Evolutionary conservation across 129 eudicot genomes (phyloP), one percentile per base, ranked within the genome.

Genomic region (Flaveria sonorensis): DNA sequence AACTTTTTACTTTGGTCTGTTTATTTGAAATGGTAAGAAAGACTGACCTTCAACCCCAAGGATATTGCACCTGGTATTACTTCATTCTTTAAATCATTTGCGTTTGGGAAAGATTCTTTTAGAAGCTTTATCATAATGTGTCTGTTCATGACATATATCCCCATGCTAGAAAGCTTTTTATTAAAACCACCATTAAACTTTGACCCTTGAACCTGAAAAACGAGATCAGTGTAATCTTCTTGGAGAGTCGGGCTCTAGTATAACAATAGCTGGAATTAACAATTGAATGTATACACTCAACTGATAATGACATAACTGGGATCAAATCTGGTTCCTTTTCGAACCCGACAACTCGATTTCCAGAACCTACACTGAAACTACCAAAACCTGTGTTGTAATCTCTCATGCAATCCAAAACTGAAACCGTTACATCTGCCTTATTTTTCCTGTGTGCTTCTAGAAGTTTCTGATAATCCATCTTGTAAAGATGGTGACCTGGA

Each of bases 401-500:
- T 53, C 62, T 83, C 52, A 43, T 79, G 47, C 48, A 72, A 61
- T 78, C 81, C 55, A 81, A 81, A 47, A 89, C 89, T 16, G 97
- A 84, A 51, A 91, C 85, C 1, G 97, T 94, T 65, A 94, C 76
- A 75, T 91, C 93, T 2, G 97, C 97, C 12, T 73, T 83, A 50
- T 65, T 86, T 47, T 71, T 57, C 10, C 96, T 78, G 77, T 94
- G 98, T 60, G 88, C 79, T 61, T 83, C 83, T 46, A 91, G 74
- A 15, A 94, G 87, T 65, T 87, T 82, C 80, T 86, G 96, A 77
- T 90, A 94, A 77, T 94, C 90, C 98, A 94, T 94, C 75, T 85
- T 91, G 81, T 94, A 94, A 71, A 94, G 93, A 86, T 94, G 98
- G 80, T 94, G 88, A 57, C 98, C 98, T 20, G 97, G 97, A 84